Conservation (phyloP, 2,329 filamentous ascomycete genomes). For the Stenocarpella maydis region DNA sequence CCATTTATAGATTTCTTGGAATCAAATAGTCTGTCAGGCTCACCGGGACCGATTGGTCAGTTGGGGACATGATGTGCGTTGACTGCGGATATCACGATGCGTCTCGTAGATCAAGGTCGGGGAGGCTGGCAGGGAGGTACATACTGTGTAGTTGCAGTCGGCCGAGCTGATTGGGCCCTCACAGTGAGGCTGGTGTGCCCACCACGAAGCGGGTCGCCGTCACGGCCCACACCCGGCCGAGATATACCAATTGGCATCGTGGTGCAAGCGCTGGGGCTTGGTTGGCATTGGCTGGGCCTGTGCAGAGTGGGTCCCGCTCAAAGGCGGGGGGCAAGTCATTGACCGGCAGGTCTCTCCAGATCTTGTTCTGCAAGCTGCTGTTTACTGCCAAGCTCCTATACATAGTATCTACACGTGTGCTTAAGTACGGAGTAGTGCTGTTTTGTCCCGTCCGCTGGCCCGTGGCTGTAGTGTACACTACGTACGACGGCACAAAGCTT, state of each 20-base stretch:
- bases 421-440: too few relatives aligned
- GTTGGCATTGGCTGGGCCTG: constrained; percentile 19
- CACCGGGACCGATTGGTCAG: constrained; percentile 1
- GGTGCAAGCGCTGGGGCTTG: constrained; percentile 34
- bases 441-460: too few relatives aligned
- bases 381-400: constrained; percentile 14
- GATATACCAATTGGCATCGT: constrained; percentile 34
- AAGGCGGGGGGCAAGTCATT: constrained; percentile 2
- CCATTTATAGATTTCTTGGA: constrained; percentile 23
- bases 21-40: not conserved
- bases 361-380: constrained; percentile 30
- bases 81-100: constrained; percentile 28
- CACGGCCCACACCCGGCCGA: constrained; percentile 21
- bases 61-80: constrained; percentile 8
- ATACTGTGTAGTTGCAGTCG: too few relatives aligned
- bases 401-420: not conserved
- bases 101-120: constrained; percentile 8
- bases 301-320: not conserved
- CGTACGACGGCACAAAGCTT: not conserved
- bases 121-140: constrained; percentile 1
- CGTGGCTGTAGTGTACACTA: too few relatives aligned
- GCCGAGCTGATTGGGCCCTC: constrained; percentile 26
- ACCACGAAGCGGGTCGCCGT: constrained; percentile 8
- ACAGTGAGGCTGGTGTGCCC: not conserved
- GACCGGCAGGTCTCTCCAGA: constrained; percentile 18